Evolutionary conservation across 2,329 filamentous ascomycete species (phyloP), one percentile per base, ranked within the genome.

Genomic region (Alternaria brassicicola): DNA sequence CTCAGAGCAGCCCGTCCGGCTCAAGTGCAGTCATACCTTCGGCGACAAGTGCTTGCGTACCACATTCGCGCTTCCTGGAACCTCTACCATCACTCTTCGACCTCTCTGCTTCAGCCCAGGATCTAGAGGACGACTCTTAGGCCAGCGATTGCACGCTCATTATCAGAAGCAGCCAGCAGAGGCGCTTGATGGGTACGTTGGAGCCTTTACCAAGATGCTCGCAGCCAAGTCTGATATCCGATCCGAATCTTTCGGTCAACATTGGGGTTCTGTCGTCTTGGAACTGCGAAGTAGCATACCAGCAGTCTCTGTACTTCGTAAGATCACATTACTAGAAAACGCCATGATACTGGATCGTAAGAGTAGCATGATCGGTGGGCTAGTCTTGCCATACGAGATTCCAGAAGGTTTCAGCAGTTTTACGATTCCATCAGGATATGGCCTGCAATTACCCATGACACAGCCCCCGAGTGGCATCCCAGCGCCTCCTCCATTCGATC

Each of bases 261-360:
- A 36, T 10, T 36, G 33, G 33, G n/a, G n/a, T 6, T 36, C n/a
- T 17, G 33, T 36, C n/a, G 2, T 36, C n/a, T 13, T 15, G 33
- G 33, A 35, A 12, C 15, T 35, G 15, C 33, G 15, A 2, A 15
- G 15, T 3, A 13, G 33, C 7, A 10, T 26, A 6, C 17, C 5
- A 6, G 3, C 2, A 0, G 10, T 5, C 9, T 17, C n/a, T 4
- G 7, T 0, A 17, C 6, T 9, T 19, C 8, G 4, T 2, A 17
- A 12, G 1, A 36, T 36, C n/a, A 19, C n/a, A 5, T 7, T 36
- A 5, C 33, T 36, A 4, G 33, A 36, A 4, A 36, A 19, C n/a
- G 8, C n/a, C 13, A 10, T 19, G 4, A 2, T 36, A 36, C n/a
- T 36, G n/a, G n/a, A 36, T 5, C 0, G 7, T 2, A 5, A 17